phyloP scores from a whole-genome alignment of 192 early-diverging fungal species.

The Blastocladiella britannica region DNA sequence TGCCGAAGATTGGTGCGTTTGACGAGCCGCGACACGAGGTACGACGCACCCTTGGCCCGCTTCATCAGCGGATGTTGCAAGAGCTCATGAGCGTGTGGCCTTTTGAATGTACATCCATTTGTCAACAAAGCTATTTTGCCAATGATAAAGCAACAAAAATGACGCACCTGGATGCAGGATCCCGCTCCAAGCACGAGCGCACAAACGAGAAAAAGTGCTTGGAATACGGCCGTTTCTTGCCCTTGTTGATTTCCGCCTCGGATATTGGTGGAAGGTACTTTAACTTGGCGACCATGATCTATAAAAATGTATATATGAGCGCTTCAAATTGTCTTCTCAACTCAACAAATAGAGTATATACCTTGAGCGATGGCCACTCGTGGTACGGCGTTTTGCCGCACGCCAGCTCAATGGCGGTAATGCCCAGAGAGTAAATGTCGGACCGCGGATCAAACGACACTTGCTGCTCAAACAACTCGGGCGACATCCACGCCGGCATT shows the following conservation, averaged over 20 bases:
- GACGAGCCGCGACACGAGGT: neutral
- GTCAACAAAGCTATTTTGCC: no score
- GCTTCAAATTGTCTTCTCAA: neutral
- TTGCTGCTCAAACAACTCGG: conserved; percentile 35
- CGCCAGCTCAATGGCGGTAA: conserved; percentile 34
- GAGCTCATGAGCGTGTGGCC: neutral
- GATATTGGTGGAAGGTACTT: neutral
- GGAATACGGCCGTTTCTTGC: neutral
- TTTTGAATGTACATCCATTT: neutral
- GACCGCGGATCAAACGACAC: conserved; percentile 19
- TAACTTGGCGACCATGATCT: conserved; percentile 3
- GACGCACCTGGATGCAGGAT: neutral
- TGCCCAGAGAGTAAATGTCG: conserved; percentile 37
- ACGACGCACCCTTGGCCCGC: neutral
- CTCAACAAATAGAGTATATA: no score
- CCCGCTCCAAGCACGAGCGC: neutral
- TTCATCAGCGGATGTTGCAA: neutral
- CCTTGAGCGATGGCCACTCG: conserved; percentile 28
- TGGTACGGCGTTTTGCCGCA: conserved; percentile 31
- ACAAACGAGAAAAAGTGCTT: neutral
- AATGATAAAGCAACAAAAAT: no score
- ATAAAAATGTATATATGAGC: neutral
- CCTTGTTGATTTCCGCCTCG: neutral
- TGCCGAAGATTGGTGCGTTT: neutral
- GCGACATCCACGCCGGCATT: conserved; percentile 35